These are phyloP conservation scores for Gracilaria gracilis DNA, from an alignment of 23 red algal species.

Conservation along the genomic window DNA sequence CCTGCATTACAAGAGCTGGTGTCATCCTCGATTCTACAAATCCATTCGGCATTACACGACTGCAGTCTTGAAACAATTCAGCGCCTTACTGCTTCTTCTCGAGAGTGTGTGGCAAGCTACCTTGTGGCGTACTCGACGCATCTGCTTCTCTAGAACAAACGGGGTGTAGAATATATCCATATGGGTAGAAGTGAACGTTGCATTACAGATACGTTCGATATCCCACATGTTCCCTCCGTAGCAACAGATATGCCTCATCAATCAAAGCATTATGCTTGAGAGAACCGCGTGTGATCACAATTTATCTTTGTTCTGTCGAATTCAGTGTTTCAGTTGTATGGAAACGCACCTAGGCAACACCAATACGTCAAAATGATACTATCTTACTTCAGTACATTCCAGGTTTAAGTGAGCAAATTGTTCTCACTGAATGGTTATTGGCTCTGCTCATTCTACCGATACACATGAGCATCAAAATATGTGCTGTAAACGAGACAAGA, in stretches of 20 bases:
- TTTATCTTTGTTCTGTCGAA: neutral
- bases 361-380: neutral
- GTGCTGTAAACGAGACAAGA: neutral
- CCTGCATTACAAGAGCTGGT: neutral
- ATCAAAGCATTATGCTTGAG: neutral
- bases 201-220: neutral
- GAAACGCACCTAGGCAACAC: neutral
- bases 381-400: neutral
- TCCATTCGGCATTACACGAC: neutral
- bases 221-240: neutral
- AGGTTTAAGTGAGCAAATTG: neutral
- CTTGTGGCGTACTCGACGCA: no score
- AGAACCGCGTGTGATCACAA: neutral
- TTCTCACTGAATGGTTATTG: neutral
- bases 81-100: neutral
- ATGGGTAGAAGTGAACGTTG: neutral
- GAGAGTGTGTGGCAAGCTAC: neutral
- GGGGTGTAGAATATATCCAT: neutral
- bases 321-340: neutral
- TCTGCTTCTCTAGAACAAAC: neutral
- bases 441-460: neutral
- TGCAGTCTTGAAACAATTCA: neutral
- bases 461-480: neutral
- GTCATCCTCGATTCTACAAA: neutral
- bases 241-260: neutral